phyloP scores from a whole-genome alignment of 257 asterid genomes.

The Nicotiana benthamiana region DNA sequence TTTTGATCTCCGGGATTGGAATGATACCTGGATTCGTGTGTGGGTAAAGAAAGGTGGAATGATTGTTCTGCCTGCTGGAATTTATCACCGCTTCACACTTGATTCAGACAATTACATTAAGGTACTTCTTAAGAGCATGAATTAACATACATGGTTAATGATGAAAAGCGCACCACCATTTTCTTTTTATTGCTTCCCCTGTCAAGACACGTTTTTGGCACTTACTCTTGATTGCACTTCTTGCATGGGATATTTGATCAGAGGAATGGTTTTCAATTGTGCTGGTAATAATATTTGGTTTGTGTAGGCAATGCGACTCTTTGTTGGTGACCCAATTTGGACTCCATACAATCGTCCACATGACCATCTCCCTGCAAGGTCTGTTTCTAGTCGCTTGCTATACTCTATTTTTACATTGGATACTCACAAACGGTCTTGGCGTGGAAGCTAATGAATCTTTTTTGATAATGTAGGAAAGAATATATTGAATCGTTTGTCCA shows the following conservation, averaged over 20 bases:
- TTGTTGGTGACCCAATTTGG: constrained; percentile 96
- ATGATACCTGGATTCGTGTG: constrained; percentile 79
- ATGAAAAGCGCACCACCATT: neutral
- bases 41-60: constrained; percentile 89
- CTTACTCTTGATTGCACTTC: neutral
- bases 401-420: neutral
- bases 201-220: neutral
- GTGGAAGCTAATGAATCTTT: neutral
- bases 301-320: constrained; percentile 83
- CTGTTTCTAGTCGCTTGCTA: neutral
- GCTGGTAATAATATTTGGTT: neutral
- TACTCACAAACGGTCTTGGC: neutral
- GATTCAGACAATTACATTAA: constrained; percentile 69
- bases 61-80: constrained; percentile 92
- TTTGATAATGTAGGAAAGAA: constrained; percentile 43
- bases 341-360: constrained; percentile 90
- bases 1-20: constrained; percentile 75
- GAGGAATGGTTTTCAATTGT: neutral
- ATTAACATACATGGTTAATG: neutral
- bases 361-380: constrained; percentile 87
- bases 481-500: constrained; percentile 46
- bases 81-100: constrained; percentile 88
- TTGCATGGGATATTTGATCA: neutral
- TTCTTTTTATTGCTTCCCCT: neutral
- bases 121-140: constrained; percentile 25